Percentiles rank a stretch among this genome's conserved stretches.
Conservation (phyloP, 345 rosid species). For the Linum tenue region DNA sequence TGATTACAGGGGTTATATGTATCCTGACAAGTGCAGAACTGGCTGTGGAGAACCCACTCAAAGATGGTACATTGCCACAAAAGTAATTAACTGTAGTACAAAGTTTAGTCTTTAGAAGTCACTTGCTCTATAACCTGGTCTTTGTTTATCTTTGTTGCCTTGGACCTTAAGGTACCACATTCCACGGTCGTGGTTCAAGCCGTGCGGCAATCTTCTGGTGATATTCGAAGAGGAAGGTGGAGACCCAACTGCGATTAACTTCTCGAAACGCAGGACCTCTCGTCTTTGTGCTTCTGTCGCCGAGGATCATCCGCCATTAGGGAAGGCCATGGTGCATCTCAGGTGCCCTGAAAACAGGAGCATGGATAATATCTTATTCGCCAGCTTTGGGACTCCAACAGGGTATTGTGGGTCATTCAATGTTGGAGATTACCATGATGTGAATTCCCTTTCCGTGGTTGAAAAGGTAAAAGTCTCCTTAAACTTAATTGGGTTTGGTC, state of each 20-base stretch:
- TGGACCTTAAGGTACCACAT: constrained; percentile 62
- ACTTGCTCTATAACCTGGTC: background rate
- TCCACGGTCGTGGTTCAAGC: constrained; percentile 91
- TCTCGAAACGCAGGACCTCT: constrained; percentile 50
- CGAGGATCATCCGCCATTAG: constrained; percentile 30
- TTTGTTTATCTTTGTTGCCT: background rate
- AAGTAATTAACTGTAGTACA: too few species aligned
- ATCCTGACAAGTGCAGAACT: constrained; percentile 67
- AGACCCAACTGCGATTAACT: constrained; percentile 54
- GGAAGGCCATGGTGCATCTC: constrained; percentile 21
- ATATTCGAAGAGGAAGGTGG: constrained; percentile 90
- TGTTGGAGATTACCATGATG: constrained; percentile 45
- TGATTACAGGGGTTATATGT: constrained; percentile 67
- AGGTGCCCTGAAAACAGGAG: constrained; percentile 28
- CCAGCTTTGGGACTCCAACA: constrained; percentile 55
- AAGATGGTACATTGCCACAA: constrained; percentile 51
- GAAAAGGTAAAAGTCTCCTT: constrained; percentile 33
- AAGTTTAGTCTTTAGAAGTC: too few species aligned
- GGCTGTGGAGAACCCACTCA: constrained; percentile 92
- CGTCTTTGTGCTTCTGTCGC: constrained; percentile 26
- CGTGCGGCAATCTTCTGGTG: constrained; percentile 72
- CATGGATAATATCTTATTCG: constrained; percentile 39
- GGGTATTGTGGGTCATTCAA: constrained; percentile 49
- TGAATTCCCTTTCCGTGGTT: constrained; percentile 29
- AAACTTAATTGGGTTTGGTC: too few species aligned